Evolutionary conservation across 2,329 filamentous ascomycete genomes (phyloP).

Genomic region (Fusarium robinianum): DNA sequence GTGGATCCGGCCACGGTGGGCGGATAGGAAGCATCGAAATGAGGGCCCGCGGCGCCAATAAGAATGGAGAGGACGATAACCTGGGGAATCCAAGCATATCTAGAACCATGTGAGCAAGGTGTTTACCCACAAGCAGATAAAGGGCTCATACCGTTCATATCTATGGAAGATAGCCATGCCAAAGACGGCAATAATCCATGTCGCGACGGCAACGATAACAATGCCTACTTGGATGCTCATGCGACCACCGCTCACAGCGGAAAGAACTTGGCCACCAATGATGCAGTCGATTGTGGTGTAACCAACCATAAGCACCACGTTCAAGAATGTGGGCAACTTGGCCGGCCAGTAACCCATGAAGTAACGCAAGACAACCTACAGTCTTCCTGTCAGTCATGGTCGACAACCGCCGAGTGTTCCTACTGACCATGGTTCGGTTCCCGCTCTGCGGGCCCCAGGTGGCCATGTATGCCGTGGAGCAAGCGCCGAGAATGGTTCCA

Average conservation of each 20-base stretch:
- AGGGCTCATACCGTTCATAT: conserved; percentile 65
- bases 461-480: conserved; percentile 76
- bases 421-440: conserved; percentile 70
- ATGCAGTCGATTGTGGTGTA: conserved; percentile 81
- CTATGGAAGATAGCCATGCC: conserved; percentile 61
- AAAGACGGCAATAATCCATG: conserved; percentile 72
- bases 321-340: conserved; percentile 40
- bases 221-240: conserved; percentile 77
- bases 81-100: conserved; percentile 62
- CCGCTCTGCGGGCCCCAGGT: conserved; percentile 76
- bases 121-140: rapidly evolving
- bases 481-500: conserved; percentile 73
- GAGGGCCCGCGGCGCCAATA: conserved; percentile 66
- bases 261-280: conserved; percentile 76
- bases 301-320: conserved; percentile 69
- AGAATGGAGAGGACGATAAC: conserved; percentile 75
- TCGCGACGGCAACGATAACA: conserved; percentile 74
- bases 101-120: conserved; percentile 14
- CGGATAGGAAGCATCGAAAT: conserved; percentile 65
- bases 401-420: neutral
- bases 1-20: conserved; percentile 64
- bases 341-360: conserved; percentile 69
- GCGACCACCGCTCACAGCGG: conserved; percentile 67
- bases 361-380: conserved; percentile 67
- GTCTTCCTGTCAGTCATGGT: conserved; percentile 4